Evolutionary conservation across 75 land plant species (phyloP), one percentile per base, ranked within the genome.

Genomic region (Pinus albicaulis): DNA sequence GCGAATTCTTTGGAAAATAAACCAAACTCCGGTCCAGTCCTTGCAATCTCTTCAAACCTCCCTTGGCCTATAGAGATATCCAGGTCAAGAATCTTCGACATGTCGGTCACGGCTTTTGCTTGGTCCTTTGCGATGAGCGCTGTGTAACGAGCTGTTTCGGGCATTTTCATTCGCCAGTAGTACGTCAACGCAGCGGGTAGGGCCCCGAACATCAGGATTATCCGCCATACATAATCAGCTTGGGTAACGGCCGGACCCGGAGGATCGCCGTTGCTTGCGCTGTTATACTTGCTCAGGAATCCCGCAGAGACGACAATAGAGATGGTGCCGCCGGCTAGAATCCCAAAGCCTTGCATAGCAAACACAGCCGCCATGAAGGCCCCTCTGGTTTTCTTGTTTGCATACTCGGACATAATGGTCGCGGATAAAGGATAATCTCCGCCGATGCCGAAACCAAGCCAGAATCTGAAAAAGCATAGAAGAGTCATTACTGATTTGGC

Each of bases 381-480:
- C 14, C 88, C 88, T 0, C 88, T 59, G 5, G 88, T 86, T 52
- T 38, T 80, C 60, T 76, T 86, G 66, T 86, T 86, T 26, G 88
- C 82, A 56, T 86, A 86, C 58, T 86, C 88, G 3, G 88, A 80
- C 88, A 86, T 86, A 66, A 86, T 86, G 1, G 88, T 85, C 17
- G 89, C 89, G 23, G 84, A 79, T 2, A 87, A 64, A 4, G 89
- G 89, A 41, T 87, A 87, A 72, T 85, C 83, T 4, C 88, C 88
- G 3, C 89, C 89, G 55, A 87, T 85, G 22, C 89, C 88, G 58
- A 87, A 81, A 19, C 89, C 89, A 7, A 87, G 76, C 89, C 89
- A 87, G 73, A 87, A 87, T 31, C 90, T 66, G 77, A 88, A 88
- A 82, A 88, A 88, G 36, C 90, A 88, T 23, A 88, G 85, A 36